phyloP scores from a whole-genome alignment of 352 stramenopile genomes.

The Globisporangium alternatum region DNA sequence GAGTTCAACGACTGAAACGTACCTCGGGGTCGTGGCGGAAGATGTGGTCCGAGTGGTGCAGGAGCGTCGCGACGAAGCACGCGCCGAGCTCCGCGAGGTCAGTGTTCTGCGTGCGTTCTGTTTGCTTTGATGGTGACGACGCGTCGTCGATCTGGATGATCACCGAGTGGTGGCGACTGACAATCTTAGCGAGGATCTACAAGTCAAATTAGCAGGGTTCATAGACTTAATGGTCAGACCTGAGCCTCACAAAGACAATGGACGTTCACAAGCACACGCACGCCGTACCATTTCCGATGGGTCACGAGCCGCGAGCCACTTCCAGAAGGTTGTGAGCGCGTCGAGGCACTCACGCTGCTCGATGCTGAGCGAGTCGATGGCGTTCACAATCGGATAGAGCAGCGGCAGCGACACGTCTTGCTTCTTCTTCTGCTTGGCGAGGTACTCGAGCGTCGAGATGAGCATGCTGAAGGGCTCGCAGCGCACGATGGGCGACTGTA shows the following conservation, averaged over 20 bases:
- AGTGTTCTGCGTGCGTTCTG: neutral
- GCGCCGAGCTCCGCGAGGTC: conserved; percentile 26
- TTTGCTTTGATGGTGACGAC: neutral
- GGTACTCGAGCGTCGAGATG: conserved; percentile 62
- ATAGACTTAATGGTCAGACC: neutral
- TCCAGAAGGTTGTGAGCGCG: conserved; percentile 53
- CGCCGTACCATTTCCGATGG: conserved; percentile 37
- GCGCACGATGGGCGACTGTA: conserved; percentile 46
- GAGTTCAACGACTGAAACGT: neutral
- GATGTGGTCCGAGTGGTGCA: conserved; percentile 63
- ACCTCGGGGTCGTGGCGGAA: conserved; percentile 62
- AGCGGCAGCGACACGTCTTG: conserved; percentile 32
- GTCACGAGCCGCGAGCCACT: conserved; percentile 36
- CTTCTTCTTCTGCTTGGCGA: conserved; percentile 25
- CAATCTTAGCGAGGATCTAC: conserved; percentile 42
- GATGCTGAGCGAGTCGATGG: conserved; percentile 61
- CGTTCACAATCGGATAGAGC: conserved; percentile 69
- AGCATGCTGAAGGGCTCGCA: conserved; percentile 53
- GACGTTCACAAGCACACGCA: neutral
- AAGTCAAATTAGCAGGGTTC: neutral
- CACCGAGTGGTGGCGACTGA: conserved; percentile 32
- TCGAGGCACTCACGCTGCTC: conserved; percentile 75
- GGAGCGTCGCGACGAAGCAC: conserved; percentile 63
- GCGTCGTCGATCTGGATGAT: conserved; percentile 35
- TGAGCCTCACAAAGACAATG: neutral